Evolutionary conservation across 2,329 filamentous ascomycete genomes (phyloP).

Genomic region (Torrubiellomyces zombiae): DNA sequence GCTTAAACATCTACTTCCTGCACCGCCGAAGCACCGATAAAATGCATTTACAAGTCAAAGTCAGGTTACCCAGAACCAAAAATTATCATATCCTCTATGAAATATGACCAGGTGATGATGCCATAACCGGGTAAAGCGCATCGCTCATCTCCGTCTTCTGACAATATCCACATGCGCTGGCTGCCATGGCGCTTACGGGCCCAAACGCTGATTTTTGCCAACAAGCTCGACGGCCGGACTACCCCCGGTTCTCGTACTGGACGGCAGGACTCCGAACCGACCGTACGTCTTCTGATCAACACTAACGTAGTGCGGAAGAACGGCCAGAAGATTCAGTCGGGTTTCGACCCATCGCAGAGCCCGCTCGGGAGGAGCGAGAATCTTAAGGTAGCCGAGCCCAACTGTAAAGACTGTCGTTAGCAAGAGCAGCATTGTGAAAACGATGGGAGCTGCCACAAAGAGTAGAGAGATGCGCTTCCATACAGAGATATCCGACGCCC

Average conservation of each 20-base stretch:
- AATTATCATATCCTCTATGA: too few species aligned
- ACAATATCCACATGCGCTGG: not conserved
- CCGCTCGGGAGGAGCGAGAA: conserved; percentile 80
- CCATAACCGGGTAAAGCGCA: too few species aligned
- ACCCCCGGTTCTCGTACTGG: conserved; percentile 22
- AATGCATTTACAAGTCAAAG: too few species aligned
- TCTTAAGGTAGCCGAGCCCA: conserved; percentile 75
- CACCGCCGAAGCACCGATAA: too few species aligned
- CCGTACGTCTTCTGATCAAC: conserved; percentile 94
- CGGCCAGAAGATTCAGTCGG: conserved; percentile 68
- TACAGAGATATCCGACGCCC: conserved; percentile 73
- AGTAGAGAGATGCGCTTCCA: too few species aligned
- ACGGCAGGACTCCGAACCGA: conserved; percentile 73
- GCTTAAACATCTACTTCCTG: too few species aligned
- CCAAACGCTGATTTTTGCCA: conserved; percentile 46
- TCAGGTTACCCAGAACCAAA: too few species aligned
- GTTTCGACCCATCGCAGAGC: conserved; percentile 74
- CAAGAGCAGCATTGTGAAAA: not conserved
- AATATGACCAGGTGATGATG: too few species aligned
- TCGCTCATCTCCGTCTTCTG: too few species aligned
- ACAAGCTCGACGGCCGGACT: conserved; percentile 43
- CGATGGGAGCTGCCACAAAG: conserved; percentile 8
- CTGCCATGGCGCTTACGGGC: conserved; percentile 33
- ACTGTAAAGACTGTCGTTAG: conserved; percentile 26
- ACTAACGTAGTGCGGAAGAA: conserved; percentile 81